Percentiles rank a stretch among this genome's conserved stretches.
Evolutionary conservation across 306 rosid genomes (phyloP).

Genomic region (Fragaria nilgerrensis): DNA sequence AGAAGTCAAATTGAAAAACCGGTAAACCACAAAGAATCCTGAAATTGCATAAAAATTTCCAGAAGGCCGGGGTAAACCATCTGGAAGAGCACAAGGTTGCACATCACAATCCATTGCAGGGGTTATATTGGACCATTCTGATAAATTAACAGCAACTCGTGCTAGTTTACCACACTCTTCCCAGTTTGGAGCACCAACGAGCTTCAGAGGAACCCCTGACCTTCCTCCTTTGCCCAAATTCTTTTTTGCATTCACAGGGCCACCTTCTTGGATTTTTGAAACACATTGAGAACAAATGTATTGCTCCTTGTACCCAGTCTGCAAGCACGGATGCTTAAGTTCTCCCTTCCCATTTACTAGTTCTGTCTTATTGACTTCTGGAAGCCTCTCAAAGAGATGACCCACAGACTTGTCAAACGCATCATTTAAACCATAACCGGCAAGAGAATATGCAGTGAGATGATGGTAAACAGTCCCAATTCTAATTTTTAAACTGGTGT

Average conservation of each 20-base stretch:
- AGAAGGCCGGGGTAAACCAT: slow-evolving; percentile 64
- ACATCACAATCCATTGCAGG: slow-evolving; percentile 67
- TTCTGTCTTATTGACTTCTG: slow-evolving; percentile 37
- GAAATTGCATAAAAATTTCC: slow-evolving; percentile 83
- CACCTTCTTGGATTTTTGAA: slow-evolving; percentile 28
- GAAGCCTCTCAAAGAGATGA: slow-evolving; percentile 49
- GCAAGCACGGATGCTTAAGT: slow-evolving; percentile 92
- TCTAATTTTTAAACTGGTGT: slow-evolving; percentile 67
- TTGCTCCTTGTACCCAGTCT: slow-evolving; percentile 64
- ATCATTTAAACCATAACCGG: slow-evolving; percentile 85
- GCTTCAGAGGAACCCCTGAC: slow-evolving; percentile 43
- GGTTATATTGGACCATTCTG: slow-evolving; percentile 69
- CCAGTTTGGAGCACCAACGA: slow-evolving; percentile 88
- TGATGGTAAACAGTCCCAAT: slow-evolving; percentile 81
- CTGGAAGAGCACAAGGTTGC: slow-evolving; percentile 77
- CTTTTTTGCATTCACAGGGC: slow-evolving; percentile 39
- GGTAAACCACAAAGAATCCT: slow-evolving; percentile 88
- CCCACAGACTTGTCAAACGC: slow-evolving; percentile 85
- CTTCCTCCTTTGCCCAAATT: slow-evolving; percentile 35
- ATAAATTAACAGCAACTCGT: slow-evolving; percentile 67
- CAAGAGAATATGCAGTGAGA: slow-evolving; percentile 84
- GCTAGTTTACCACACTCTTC: slow-evolving; percentile 73
- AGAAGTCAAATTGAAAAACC: slow-evolving; percentile 78
- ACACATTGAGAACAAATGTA: slow-evolving; percentile 65
- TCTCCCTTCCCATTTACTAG: slow-evolving; percentile 36